Evolutionary conservation across 1,139 yeast genomes (phyloP).

Genomic region (Yamadazyma blattariae): DNA sequence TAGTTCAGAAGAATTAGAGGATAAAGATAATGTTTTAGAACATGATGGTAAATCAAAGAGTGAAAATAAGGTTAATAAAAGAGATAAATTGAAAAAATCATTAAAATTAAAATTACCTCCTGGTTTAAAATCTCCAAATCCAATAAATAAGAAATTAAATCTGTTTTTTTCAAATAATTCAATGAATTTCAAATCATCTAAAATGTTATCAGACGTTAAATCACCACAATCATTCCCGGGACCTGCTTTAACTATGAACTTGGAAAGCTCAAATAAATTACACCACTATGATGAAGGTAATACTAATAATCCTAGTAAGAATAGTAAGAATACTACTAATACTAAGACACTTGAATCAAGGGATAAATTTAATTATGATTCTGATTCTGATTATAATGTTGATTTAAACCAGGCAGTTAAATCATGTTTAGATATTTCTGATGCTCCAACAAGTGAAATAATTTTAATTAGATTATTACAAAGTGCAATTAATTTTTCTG

Average conservation of each 20-base stretch:
- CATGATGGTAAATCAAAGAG: too few relatives aligned
- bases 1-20: not conserved
- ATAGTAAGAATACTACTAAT: not conserved
- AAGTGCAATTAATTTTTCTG: constrained; percentile 39
- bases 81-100: not conserved
- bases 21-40: not conserved
- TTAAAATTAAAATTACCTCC: constrained; percentile 1
- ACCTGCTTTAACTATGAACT: not conserved
- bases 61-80: too few relatives aligned
- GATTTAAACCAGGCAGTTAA: constrained; percentile 32
- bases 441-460: constrained; percentile 38
- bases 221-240: constrained; percentile 2
- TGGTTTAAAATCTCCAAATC: constrained; percentile 7
- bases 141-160: constrained; percentile 8
- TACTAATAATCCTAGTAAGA: not conserved
- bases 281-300: not conserved
- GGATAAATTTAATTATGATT: not conserved
- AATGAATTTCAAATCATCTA: too few relatives aligned
- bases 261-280: not conserved
- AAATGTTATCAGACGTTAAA: not conserved
- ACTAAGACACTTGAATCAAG: too few relatives aligned
- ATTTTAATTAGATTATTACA: constrained; percentile 40
- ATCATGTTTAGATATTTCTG: constrained; percentile 50
- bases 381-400: not conserved
- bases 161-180: constrained; percentile 7